These are phyloP conservation scores for Penicillium sp. DNA, from an alignment of 2,329 filamentous ascomycete genomes.

Conservation along the genomic window DNA sequence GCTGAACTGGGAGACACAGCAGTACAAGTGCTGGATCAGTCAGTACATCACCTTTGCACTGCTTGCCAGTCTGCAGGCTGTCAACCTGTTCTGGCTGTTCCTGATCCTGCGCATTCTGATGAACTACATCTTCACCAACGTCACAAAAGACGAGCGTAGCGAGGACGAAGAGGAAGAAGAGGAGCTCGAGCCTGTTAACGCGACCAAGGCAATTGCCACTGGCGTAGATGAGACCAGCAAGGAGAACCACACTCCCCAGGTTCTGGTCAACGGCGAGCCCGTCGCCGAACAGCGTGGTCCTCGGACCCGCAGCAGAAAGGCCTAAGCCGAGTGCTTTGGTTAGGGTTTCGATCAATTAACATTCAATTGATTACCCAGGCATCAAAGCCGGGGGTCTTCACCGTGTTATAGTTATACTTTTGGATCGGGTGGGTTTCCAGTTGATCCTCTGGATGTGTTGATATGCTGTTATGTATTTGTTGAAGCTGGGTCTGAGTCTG, in stretches of 20 bases:
- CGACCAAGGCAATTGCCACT: slow-evolving; percentile 23
- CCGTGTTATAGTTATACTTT: slow-evolving; percentile 7
- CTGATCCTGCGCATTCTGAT: slow-evolving; percentile 39
- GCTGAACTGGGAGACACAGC: slow-evolving; percentile 43
- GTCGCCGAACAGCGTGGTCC: slow-evolving; percentile 21
- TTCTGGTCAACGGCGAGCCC: slow-evolving; percentile 35
- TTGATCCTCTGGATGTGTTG: slow-evolving; percentile 3
- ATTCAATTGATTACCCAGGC: not conserved
- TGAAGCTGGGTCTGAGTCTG: slow-evolving; percentile 3
- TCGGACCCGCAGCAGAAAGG: slow-evolving; percentile 23
- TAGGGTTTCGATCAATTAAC: not conserved
- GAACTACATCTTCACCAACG: slow-evolving; percentile 36
- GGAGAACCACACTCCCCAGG: slow-evolving; percentile 28
- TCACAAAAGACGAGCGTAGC: slow-evolving; percentile 38
- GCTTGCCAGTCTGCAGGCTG: slow-evolving; percentile 39
- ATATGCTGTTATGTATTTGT: slow-evolving; percentile 8
- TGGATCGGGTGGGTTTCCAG: not conserved
- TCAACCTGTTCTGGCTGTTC: slow-evolving; percentile 42
- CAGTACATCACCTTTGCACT: slow-evolving; percentile 41
- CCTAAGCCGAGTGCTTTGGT: not conserved
- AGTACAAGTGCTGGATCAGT: slow-evolving; percentile 44
- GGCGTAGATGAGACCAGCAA: slow-evolving; percentile 21
- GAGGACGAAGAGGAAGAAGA: slow-evolving; percentile 40
- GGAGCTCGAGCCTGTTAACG: slow-evolving; percentile 18
- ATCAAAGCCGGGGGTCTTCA: not conserved